A percentile compares a stretch with the other conserved stretches of the same genome.
These are phyloP conservation scores for Trichosanthes truncata DNA, from an alignment of 306 rosid species.

Conservation along the genomic window DNA sequence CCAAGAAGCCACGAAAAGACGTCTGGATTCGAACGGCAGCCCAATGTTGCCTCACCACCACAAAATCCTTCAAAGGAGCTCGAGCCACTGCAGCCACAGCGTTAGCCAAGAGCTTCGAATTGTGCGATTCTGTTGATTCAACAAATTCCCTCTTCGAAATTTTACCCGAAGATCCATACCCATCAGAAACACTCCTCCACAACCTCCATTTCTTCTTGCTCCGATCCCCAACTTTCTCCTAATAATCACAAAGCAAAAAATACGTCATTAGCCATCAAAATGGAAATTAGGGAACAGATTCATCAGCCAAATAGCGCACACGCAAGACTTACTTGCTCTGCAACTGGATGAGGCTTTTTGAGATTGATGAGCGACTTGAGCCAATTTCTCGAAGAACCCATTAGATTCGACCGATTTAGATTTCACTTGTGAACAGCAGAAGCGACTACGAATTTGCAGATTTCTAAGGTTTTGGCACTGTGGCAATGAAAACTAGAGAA, in stretches of 20 bases:
- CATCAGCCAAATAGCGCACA: neutral
- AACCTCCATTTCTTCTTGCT: constrained; percentile 75
- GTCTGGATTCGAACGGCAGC: constrained; percentile 78
- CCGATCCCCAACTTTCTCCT: constrained; percentile 49
- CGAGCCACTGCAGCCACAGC: constrained; percentile 69
- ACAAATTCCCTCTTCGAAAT: constrained; percentile 24
- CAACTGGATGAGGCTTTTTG: constrained; percentile 28
- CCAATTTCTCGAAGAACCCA: constrained; percentile 86
- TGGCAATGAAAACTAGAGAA: neutral
- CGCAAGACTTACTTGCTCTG: constrained; percentile 31
- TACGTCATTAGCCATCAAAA: neutral
- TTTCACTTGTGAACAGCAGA: neutral
- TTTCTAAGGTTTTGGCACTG: neutral
- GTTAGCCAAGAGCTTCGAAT: constrained; percentile 38
- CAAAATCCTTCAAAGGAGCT: constrained; percentile 60
- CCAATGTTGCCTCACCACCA: constrained; percentile 59
- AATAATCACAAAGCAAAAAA: neutral
- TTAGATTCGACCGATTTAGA: constrained; percentile 16
- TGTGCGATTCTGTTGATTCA: constrained; percentile 18
- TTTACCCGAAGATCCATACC: constrained; percentile 28
- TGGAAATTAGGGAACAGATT: neutral
- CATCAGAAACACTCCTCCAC: constrained; percentile 69
- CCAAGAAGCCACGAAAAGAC: constrained; percentile 70
- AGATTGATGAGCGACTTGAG: constrained; percentile 53
- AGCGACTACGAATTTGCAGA: neutral